Evolutionary conservation across 2,329 filamentous ascomycete species (phyloP), one percentile per base, ranked within the genome.

Genomic region (Triangularia verruculosa): DNA sequence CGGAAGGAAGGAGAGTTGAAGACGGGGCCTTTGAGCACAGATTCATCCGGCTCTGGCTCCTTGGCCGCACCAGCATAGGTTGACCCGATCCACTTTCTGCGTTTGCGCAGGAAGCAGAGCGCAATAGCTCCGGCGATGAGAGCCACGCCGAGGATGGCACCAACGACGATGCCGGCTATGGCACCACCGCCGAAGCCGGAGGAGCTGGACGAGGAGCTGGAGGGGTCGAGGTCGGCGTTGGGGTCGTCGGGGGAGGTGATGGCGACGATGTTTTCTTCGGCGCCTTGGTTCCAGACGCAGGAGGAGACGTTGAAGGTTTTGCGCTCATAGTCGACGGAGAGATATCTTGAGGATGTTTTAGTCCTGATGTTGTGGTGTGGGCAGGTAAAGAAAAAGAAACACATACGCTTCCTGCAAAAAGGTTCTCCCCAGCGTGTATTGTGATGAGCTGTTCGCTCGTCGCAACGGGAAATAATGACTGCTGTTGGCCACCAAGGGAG

Each of bases 261-360:
- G 4, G 73, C 69, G 22, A 77, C 67, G 39, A 77, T 71, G 25
- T 71, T 73, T 56, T 74, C 68, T 25, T 70, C 57, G 7, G 74
- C 71, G n/a, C 74, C 73, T 58, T 75, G 70, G 34, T 69, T 67
- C 74, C 74, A 78, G 7, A 67, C 63, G 64, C 75, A 77, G 7
- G 74, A 71, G 1, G 74, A 77, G 1, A 80, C 72, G 51, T 78
- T 78, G 61, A 80, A 80, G 2, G 69, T 68, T 0, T 69, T 71
- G 20, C 76, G 75, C 66, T 79, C 77, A 61, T 79, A 79, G 67
- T 80, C 76, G 34, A 73, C 76, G 1, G 76, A 72, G 47, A 74
- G 71, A 62, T 76, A 75, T 15, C 73, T 74, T 61, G 47, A n/a
- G 24, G 12, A 12, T 12, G n/a, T 47, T 7, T 69, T 54, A 67